A percentile compares a stretch with the other conserved stretches of the same genome.
Evolutionary conservation across 768 basidiomycete species (phyloP).

Genomic region (Suillus tomentosus): DNA sequence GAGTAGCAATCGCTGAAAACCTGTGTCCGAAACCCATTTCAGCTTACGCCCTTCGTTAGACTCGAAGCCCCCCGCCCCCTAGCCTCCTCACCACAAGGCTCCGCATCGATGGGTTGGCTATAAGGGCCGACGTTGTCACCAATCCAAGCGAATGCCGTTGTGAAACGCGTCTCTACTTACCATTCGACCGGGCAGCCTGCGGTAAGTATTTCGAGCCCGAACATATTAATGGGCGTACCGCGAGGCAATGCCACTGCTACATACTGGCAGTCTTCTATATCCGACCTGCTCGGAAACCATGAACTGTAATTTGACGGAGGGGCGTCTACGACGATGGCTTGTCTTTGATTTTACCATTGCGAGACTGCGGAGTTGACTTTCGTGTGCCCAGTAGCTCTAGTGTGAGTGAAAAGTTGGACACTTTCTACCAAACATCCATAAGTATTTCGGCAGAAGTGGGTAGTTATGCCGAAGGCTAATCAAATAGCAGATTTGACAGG

Average conservation of each 20-base stretch:
- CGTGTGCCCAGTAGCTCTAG: too few relatives aligned
- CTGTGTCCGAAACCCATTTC: too few relatives aligned
- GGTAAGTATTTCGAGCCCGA: not conserved
- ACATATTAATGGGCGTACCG: not conserved
- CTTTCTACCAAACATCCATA: not conserved
- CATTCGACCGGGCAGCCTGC: not conserved
- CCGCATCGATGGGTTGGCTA: too few relatives aligned
- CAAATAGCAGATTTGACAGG: not conserved
- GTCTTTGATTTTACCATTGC: not conserved
- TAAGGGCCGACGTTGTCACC: not conserved
- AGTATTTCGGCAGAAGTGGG: not conserved
- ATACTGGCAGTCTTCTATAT: not conserved
- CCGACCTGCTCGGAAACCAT: not conserved
- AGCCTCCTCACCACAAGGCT: not conserved
- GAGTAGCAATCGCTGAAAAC: not conserved
- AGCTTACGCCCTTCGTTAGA: not conserved
- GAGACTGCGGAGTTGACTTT: not conserved
- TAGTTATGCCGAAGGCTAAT: not conserved
- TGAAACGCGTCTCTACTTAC: not conserved
- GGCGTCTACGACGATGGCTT: too few relatives aligned
- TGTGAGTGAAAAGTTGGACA: not conserved
- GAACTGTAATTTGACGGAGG: not conserved
- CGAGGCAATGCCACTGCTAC: not conserved
- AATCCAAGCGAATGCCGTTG: not conserved
- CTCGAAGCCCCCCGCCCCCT: not conserved